Base-by-base conservation (phyloP, 2,329 filamentous ascomycete species). In the Claviceps purpurea region DNA sequence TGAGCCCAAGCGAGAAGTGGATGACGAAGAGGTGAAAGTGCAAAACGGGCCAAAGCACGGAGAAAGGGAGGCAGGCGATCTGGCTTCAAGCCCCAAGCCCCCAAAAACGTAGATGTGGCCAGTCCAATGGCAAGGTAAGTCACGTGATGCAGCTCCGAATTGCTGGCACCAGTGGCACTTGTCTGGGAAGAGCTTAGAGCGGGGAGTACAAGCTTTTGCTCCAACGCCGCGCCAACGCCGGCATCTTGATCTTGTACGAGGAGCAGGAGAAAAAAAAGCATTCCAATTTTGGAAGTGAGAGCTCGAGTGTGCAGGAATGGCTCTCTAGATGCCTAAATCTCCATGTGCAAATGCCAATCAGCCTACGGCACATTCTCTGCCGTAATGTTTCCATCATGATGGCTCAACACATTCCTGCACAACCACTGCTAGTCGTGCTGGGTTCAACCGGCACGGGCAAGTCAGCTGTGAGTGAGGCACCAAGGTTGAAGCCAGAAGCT, bases 401-500 rank as follows among this genome's bases (percentile, higher is more conserved):
- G 45, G 51, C 61, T 51, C 55, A 53, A 53, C 65, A 58, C 56
- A 60, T 65, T 52, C 75, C 75, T 18, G 61, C 64, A 49, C 64
- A 75, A 61, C 86, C 89, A 24, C 71, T 96, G 56, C 76, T 97
- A 61, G 82, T 88, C 48, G 78, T 97, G 55, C 76, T 96, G 48
- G 91, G 91, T 59, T 87, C 90, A 47, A 97, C 91, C 10, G 91
- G 90, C 53, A 96, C 90, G 1, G 91, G 91, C 56, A 95, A 95
- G 70, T 95, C 89, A 41, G 85, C 94, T 73, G 89, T 94, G 74
- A 62, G 72, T 56, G 34, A 45, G 49, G 18, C 48, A 24, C n/a
- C 48, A 38, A 8, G 22, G 30, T 11, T 30, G 8, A 34, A 34
- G 30, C 30, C 30, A 34, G 30, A 34, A 34, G 30, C 30, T 34